Evolutionary conservation across 495 filamentous ascomycete species (phyloP), one percentile per base, ranked within the genome.

Genomic region (Emericellopsis terricola): DNA sequence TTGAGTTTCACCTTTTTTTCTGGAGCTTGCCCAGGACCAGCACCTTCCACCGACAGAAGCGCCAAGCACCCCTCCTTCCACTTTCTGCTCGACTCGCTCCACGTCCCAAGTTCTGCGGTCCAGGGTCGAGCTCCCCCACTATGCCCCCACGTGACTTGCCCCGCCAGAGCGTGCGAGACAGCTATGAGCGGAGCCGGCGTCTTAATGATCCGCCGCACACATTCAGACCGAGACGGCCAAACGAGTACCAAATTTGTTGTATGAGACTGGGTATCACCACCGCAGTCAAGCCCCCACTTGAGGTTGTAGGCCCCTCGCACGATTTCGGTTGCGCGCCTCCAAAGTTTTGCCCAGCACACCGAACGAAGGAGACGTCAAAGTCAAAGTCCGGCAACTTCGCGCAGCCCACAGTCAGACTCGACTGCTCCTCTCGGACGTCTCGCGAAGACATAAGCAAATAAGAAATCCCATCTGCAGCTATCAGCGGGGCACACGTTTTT

Each of bases 181-280:
- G n/a, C n/a, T n/a, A n/a, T n/a, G n/a, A n/a, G n/a, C n/a, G n/a
- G n/a, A n/a, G n/a, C n/a, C n/a, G n/a, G n/a, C n/a, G n/a, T n/a
- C n/a, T n/a, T n/a, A n/a, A n/a, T 35, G 24, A 15, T 26, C 33
- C 33, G 33, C 21, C 33, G 33, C 33, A 35, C 33, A 35, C 33
- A 30, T 37, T 37, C 26, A 37, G 26, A 27, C 26, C 19, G 14
- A 23, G 18, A 37, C 29, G 19, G n/a, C n/a, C n/a, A n/a, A n/a
- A n/a, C n/a, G n/a, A n/a, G n/a, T n/a, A n/a, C 15, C 35, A 30
- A 37, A 37, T 37, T 37, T 37, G n/a, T 31, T 16, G n/a, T 37
- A 13, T 8, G 6, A 6, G 11, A 15, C 16, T 5, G 35, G 26
- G 16, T 14, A 37, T 31, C 27, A 28, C 29, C 35, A 27, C 35